These are phyloP conservation scores for Stipa capillata DNA, from an alignment of 176 grass and related monocot species.

Conservation along the genomic window DNA sequence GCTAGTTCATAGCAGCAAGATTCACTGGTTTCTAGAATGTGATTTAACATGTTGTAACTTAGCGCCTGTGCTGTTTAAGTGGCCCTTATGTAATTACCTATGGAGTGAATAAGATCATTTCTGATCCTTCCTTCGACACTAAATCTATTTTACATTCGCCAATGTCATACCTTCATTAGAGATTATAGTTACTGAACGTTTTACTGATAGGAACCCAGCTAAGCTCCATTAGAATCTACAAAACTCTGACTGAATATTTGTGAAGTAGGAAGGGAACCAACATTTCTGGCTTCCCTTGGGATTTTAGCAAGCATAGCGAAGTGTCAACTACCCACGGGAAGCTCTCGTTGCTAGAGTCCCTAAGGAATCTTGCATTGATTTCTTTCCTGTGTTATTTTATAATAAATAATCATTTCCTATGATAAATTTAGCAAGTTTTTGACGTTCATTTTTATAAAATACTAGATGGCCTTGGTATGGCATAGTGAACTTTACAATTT, in stretches of 20 bases:
- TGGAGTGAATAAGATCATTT: background rate
- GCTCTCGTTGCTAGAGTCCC: too few species aligned
- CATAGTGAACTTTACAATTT: background rate
- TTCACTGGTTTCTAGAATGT: background rate
- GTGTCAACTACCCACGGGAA: too few species aligned
- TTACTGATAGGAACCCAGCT: background rate
- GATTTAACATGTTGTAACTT: background rate
- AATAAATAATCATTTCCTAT: too few species aligned
- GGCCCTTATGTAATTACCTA: background rate
- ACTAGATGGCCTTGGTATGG: background rate
- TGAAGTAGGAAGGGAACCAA: too few species aligned
- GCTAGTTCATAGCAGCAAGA: background rate
- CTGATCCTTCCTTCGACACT: too few species aligned
- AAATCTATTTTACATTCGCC: background rate
- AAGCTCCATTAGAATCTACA: background rate
- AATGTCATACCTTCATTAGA: background rate
- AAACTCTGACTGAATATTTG: too few species aligned
- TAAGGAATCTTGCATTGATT: too few species aligned
- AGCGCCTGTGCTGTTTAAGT: too few species aligned
- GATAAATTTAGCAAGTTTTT: background rate
- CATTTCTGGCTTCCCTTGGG: too few species aligned
- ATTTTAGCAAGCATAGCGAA: too few species aligned
- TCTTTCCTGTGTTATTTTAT: background rate
- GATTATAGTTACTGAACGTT: background rate
- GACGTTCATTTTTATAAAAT: background rate